A percentile compares a stretch with the other conserved stretches of the same genome.
Evolutionary conservation across 805 yeast species (phyloP).

Genomic region (Jamesozyma hellenica): DNA sequence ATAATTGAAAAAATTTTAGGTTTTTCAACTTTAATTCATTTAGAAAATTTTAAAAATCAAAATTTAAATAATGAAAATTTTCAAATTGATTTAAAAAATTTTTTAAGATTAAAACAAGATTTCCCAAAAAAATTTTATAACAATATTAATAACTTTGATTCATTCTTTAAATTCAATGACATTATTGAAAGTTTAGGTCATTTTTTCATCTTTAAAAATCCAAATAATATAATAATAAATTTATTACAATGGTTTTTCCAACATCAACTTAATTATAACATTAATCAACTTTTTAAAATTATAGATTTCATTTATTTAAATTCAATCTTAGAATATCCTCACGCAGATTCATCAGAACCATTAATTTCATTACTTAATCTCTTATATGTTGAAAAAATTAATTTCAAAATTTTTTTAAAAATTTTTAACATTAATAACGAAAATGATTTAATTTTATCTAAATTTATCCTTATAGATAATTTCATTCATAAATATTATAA

Average conservation of each 20-base stretch:
- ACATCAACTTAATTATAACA: background rate
- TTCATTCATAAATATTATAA: slow-evolving; percentile 1
- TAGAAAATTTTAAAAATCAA: slow-evolving; percentile 1
- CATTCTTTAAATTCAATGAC: slow-evolving; percentile 8
- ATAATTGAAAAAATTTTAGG: slow-evolving; percentile 1
- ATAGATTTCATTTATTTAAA: background rate
- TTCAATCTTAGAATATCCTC: background rate
- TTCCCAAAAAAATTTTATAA: slow-evolving; percentile 15
- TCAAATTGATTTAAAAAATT: background rate
- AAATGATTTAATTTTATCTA: background rate
- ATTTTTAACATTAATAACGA: background rate
- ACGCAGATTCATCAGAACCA: slow-evolving; percentile 6
- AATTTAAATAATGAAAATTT: background rate
- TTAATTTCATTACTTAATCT: slow-evolving; percentile 1
- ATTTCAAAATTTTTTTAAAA: background rate
- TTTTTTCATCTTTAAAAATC: slow-evolving; percentile 5
- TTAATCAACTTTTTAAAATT: background rate
- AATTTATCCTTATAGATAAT: no score
- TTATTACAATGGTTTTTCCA: slow-evolving; percentile 1
- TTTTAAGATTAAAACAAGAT: slow-evolving; percentile 4
- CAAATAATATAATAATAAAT: background rate
- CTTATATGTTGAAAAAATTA: background rate
- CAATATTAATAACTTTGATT: slow-evolving; percentile 6
- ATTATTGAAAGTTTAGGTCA: slow-evolving; percentile 5
- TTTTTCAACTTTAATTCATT: slow-evolving; percentile 4